Evolutionary conservation across 2,329 filamentous ascomycete species (phyloP).

Genomic region (Fulvia fulva): DNA sequence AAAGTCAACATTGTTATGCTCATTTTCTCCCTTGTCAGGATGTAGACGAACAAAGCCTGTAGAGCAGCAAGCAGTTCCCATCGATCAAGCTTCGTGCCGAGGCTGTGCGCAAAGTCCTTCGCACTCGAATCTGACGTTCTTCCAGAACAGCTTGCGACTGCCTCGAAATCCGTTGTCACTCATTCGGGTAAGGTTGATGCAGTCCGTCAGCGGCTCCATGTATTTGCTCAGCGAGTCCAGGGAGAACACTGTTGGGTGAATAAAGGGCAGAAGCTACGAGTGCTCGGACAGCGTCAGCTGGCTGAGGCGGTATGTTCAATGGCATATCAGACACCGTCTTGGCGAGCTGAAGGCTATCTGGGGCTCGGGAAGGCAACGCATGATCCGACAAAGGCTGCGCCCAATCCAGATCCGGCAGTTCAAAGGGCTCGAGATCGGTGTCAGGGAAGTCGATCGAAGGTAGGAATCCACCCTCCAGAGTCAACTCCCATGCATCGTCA

Average conservation of each 20-base stretch:
- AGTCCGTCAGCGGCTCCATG: slow-evolving; percentile 40
- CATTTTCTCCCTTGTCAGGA: slow-evolving; percentile 45
- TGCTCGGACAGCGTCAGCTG: too few relatives aligned
- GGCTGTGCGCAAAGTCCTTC: slow-evolving; percentile 35
- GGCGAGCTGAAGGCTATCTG: too few relatives aligned
- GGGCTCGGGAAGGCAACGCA: too few relatives aligned
- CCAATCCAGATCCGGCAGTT: too few relatives aligned
- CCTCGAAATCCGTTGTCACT: slow-evolving; percentile 32
- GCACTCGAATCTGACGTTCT: slow-evolving; percentile 43
- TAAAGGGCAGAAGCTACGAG: slow-evolving; percentile 43
- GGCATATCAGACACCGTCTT: neutral
- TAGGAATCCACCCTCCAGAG: too few relatives aligned
- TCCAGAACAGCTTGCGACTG: slow-evolving; percentile 44
- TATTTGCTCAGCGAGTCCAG: slow-evolving; percentile 21
- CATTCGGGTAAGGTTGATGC: slow-evolving; percentile 43
- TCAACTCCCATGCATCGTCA: too few relatives aligned
- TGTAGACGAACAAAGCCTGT: slow-evolving; percentile 45
- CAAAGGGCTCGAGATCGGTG: too few relatives aligned
- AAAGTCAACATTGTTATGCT: slow-evolving; percentile 41
- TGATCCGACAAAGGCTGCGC: too few relatives aligned
- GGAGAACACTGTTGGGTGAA: slow-evolving; percentile 36
- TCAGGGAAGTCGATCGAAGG: too few relatives aligned
- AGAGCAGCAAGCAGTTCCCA: slow-evolving; percentile 42
- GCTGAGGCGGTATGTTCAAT: too few relatives aligned
- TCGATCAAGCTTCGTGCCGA: slow-evolving; percentile 29